phyloP scores from a whole-genome alignment of 768 basidiomycete species.

The Leccinum olivaceopallidum region DNA sequence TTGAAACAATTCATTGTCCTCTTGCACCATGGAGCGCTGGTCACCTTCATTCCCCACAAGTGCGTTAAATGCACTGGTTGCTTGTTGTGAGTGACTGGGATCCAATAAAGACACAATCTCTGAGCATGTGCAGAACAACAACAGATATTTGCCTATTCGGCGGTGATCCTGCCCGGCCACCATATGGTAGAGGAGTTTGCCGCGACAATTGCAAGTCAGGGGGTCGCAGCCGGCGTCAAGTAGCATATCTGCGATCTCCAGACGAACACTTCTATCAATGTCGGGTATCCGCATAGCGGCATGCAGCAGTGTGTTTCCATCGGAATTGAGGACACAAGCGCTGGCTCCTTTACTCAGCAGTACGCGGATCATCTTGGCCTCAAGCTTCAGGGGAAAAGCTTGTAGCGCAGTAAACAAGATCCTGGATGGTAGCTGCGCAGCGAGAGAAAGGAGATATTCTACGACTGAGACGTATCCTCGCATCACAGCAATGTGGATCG shows the following conservation, averaged over 20 bases:
- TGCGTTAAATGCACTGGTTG: too few species aligned
- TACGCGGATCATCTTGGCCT: constrained; percentile 1
- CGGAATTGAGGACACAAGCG: not conserved
- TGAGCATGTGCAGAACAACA: not conserved
- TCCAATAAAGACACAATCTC: not conserved
- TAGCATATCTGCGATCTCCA: not conserved
- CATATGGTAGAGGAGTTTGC: not conserved
- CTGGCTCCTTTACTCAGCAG: constrained; percentile 1
- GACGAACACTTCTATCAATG: not conserved
- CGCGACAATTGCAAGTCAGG: not conserved
- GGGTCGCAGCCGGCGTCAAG: not conserved
- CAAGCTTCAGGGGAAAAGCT: not conserved
- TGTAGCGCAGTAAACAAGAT: constrained; percentile 2
- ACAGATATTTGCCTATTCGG: not conserved
- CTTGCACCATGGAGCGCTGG: too few species aligned
- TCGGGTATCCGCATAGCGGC: not conserved
- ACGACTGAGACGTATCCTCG: not conserved
- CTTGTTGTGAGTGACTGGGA: too few species aligned
- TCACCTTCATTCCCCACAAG: too few species aligned
- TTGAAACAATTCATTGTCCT: too few species aligned
- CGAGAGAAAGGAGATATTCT: not conserved
- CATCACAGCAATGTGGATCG: not conserved
- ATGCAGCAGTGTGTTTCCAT: not conserved
- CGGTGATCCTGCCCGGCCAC: not conserved
- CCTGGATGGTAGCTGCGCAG: not conserved